Base-by-base conservation (phyloP, 2,329 filamentous ascomycete genomes). In the Diaporthe vexans region DNA sequence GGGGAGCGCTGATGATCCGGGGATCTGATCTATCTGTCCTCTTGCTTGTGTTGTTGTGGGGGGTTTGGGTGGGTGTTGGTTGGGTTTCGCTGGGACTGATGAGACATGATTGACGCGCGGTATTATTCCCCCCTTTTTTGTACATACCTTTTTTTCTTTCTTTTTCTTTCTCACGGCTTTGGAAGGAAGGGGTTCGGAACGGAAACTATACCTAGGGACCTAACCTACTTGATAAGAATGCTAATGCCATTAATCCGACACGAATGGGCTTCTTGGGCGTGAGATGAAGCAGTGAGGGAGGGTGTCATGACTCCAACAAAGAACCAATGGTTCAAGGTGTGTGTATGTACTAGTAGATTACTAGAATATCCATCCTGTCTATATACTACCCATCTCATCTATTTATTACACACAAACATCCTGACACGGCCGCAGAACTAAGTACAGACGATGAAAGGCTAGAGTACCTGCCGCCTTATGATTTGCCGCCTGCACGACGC, bases 41-140 rank as follows among this genome's bases (percentile, higher is more conserved):
- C n/a, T n/a, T n/a, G n/a, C n/a, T n/a, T n/a, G n/a, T n/a, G 43
- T 6, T 46, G 0, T 46, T 48, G 8, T 3, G 17, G 43, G 15
- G 17, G 46, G 46, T 48, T 10, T 11, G 37, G 4, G 9, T 29
- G 33, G 51, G 9, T 51, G 1, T 17, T 37, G 26, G 3, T 1
- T 17, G 46, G 71, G 40, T 17, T 43, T n/a, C n/a, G n/a, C n/a
- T n/a, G n/a, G 15, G 40, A 5, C 40, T 43, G 59, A 74, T 59
- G 73, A 54, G 51, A n/a, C 26, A 57, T 65, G 68, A 58, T 29
- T 59, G 51, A 74, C 57, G 68, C 26, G 51, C 70, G 46, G 40
- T 21, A 56, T 29, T 56, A 58, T 71, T 48, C 63, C 63, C 63
- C 48, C 15, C 7, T 19, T 43, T 6, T 40, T 56, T 63, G 59